Evolutionary conservation across 495 filamentous ascomycete species (phyloP), one percentile per base, ranked within the genome.

Genomic region (Xylaria curta): DNA sequence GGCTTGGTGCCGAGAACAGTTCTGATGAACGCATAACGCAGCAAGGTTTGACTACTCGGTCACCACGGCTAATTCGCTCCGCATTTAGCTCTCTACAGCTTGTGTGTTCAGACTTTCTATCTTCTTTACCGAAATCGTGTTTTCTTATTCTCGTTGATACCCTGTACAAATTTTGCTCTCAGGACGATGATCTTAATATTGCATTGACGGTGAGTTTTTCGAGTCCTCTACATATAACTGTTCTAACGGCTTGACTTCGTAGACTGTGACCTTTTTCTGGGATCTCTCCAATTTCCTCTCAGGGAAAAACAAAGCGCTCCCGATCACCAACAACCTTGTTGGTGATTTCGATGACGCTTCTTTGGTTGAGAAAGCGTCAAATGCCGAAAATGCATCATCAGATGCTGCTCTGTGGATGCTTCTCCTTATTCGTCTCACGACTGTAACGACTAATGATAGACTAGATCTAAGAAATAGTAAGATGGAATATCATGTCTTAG

Each of bases 241-340:
- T 56, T 46, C 81, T 82, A 68, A 84, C 77, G 28, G 24, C 62
- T 70, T 19, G 28, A 44, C 33, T 54, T 15, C 40, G 19, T 69
- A 91, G 88, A 95, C 94, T 1, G 91, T 96, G 13, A 97, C 95
- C 0, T 97, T 97, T 76, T 97, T 97, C 81, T 97, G 94, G 92
- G 94, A 94, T 72, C 88, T 97, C 15, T 97, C 96, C 2, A 95
- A 97, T 78, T 97, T 93, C 72, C 86, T 98, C 24, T 87, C 84
- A 1, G 78, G 79, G 26, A 84, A 82, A 76, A 81, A 83, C 76
- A 80, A 80, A 73, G 68, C 81, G 36, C 81, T 85, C 71, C 84
- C 81, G 0, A 83, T 87, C 38, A 85, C 82, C 6, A 80, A 84
- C 73, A 81, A 80, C 40, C 82, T 89, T 51, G 81, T 87, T n/a